phyloP scores from a whole-genome alignment of 2,329 filamentous ascomycete species.

The Ascochyta rabiei region DNA sequence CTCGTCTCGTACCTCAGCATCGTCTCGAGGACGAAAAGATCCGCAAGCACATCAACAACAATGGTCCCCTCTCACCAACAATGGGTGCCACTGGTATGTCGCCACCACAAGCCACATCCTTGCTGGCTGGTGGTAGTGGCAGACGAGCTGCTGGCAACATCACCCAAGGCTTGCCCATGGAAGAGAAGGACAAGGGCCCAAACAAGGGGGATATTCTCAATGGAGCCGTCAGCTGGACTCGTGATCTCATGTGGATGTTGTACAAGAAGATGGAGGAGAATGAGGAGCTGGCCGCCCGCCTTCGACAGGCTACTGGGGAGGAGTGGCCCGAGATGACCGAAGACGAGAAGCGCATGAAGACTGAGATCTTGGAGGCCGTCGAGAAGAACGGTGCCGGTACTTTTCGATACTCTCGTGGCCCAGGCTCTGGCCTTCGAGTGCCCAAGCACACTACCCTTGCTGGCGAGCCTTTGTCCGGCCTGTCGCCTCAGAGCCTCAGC shows the following conservation, averaged over 20 bases:
- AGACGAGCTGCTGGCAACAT: constrained; percentile 84
- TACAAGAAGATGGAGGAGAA: constrained; percentile 88
- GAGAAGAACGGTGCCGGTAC: constrained; percentile 75
- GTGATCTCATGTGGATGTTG: constrained; percentile 96
- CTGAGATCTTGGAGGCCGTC: constrained; percentile 86
- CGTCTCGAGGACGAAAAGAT: constrained; percentile 97
- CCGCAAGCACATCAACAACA: constrained; percentile 91
- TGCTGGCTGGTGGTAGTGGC: constrained; percentile 83
- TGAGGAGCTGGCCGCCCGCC: constrained; percentile 76
- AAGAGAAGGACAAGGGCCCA: constrained; percentile 97
- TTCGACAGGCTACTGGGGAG: constrained; percentile 57
- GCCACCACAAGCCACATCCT: constrained; percentile 80
- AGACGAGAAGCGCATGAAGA: constrained; percentile 94
- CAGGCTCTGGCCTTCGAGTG: constrained; percentile 85
- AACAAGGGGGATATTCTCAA: constrained; percentile 99
- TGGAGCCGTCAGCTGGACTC: constrained; percentile 94
- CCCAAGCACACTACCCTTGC: constrained; percentile 92
- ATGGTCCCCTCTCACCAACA: constrained; percentile 84
- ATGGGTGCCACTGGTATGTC: constrained; percentile 72
- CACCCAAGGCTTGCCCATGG: constrained; percentile 87
- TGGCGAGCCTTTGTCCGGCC: constrained; percentile 70
- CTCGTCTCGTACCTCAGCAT: constrained; percentile 88
- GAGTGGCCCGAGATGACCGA: constrained; percentile 65
- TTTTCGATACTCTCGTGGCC: constrained; percentile 84
- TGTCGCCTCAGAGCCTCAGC: constrained; percentile 63